Evolutionary conservation across 352 stramenopile species (phyloP), one percentile per base, ranked within the genome.

Genomic region (Pythium dissotocum): DNA sequence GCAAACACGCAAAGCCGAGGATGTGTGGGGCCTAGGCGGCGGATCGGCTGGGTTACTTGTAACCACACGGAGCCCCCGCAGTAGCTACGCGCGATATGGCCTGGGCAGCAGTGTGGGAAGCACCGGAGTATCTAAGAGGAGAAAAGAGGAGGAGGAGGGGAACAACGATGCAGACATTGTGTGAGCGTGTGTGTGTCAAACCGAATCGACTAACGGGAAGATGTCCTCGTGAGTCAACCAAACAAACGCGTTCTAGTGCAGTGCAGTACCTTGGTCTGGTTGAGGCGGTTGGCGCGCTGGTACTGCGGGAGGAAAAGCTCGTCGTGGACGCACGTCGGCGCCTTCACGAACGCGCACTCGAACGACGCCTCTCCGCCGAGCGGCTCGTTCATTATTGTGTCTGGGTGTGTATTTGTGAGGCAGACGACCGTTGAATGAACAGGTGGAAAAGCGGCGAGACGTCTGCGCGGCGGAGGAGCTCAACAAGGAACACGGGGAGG

Each of bases 61-160:
- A 76, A 56, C 24, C 60, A 60, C 2, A 78, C 65, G n/a, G 69
- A 76, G 40, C 60, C 67, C 13, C 72, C 72, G 48, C 72, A 76
- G 46, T 78, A 78, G 57, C 72, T 78, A 42, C 72, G 68, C 14
- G 69, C 57, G 49, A 78, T 65, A 46, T 78, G 72, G 48, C 56
- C 63, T 4, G 72, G 72, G n/a, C 72, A 78, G 58, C 72, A 78
- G 54, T 78, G 72, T 12, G 72, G 72, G 49, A 78, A 78, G 44
- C 69, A 78, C 4, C 60, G 58, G 5, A 64, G 26, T 21, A 64
- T 64, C 58, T 64, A 52, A 6, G 52, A n/a, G 21, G 21, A 30
- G 24, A 49, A 24, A 24, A 24, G 21, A 24, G 0, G 21, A 24
- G 21, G 21, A 24, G 21, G 21, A 24, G 21, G 21, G 21, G 21